These are phyloP conservation scores for Phoenix dactylifera DNA, from an alignment of 176 grass and related monocot species.

Conservation along the genomic window DNA sequence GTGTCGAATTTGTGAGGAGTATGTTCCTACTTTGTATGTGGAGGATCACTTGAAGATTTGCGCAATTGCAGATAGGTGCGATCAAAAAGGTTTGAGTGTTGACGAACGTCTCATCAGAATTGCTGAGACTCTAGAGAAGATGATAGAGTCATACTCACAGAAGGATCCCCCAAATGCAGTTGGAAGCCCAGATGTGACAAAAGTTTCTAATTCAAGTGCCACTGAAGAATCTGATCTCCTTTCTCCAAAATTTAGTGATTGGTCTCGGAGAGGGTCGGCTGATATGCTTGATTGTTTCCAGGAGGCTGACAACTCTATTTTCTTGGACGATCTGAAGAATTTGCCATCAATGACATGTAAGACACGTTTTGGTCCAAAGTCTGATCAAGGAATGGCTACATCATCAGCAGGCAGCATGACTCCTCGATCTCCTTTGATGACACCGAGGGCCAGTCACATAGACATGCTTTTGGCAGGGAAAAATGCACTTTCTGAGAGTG, in stretches of 20 bases:
- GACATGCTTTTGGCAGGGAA: constrained; percentile 85
- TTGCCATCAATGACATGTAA: constrained; percentile 85
- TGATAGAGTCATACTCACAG: constrained; percentile 66
- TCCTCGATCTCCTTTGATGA: constrained; percentile 82
- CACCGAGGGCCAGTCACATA: constrained; percentile 78
- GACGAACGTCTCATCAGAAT: constrained; percentile 83
- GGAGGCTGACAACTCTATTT: constrained; percentile 69
- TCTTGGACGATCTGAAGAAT: constrained; percentile 87
- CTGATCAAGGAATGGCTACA: constrained; percentile 90
- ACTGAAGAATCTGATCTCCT: constrained; percentile 83
- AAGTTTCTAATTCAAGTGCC: constrained; percentile 69
- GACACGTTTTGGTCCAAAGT: constrained; percentile 89
- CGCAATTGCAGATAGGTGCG: constrained; percentile 89
- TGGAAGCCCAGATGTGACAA: constrained; percentile 57
- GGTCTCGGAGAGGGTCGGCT: constrained; percentile 64
- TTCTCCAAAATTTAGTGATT: constrained; percentile 88
- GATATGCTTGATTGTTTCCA: constrained; percentile 91
- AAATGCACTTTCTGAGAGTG: constrained; percentile 58
- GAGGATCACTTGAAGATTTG: constrained; percentile 89
- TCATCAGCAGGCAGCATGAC: constrained; percentile 96
- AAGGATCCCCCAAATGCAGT: constrained; percentile 50
- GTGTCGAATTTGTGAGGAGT: constrained; percentile 99
- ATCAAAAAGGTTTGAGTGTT: constrained; percentile 90
- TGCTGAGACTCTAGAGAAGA: constrained; percentile 81
- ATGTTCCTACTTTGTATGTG: constrained; percentile 88